Evolutionary conservation across 306 rosid species (phyloP).

Genomic region (Carpinus fangiana): DNA sequence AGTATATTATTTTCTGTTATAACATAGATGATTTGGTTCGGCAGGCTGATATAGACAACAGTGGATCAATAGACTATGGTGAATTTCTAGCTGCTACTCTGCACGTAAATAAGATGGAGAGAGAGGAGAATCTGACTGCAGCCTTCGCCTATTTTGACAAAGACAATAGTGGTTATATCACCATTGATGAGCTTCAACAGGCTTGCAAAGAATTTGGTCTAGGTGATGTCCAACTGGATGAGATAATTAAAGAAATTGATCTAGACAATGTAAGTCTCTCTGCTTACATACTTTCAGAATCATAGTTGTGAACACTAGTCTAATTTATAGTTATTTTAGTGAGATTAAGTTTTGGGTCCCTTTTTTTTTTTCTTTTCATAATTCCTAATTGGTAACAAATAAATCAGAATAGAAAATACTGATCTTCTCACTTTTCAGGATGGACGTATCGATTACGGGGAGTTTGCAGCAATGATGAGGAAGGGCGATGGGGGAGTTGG

Average conservation of each 20-base stretch:
- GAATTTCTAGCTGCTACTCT: conserved; percentile 93
- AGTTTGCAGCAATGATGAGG: conserved; percentile 91
- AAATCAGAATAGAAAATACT: neutral
- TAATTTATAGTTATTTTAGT: neutral
- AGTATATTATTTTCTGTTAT: conserved; percentile 3
- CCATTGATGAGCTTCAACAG: conserved; percentile 82
- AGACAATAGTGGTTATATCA: conserved; percentile 86
- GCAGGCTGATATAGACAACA: conserved; percentile 91
- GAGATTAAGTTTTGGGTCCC: neutral
- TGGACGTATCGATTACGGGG: conserved; percentile 82
- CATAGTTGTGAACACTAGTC: neutral
- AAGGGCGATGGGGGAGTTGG: conserved; percentile 59
- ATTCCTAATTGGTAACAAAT: neutral
- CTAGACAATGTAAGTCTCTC: conserved; percentile 67
- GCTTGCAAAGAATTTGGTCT: conserved; percentile 78
- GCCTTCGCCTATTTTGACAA: conserved; percentile 87
- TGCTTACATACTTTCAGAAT: neutral
- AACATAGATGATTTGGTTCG: conserved; percentile 1
- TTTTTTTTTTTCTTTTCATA: neutral
- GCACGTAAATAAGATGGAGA: conserved; percentile 87
- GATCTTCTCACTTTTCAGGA: conserved; percentile 48
- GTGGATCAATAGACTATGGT: conserved; percentile 84
- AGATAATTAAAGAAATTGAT: conserved; percentile 70
- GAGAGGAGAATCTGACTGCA: conserved; percentile 83
- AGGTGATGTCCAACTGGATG: conserved; percentile 75